phyloP scores from a whole-genome alignment of 108 stramenopile genomes.

The Nannochloropsis gaditana region DNA sequence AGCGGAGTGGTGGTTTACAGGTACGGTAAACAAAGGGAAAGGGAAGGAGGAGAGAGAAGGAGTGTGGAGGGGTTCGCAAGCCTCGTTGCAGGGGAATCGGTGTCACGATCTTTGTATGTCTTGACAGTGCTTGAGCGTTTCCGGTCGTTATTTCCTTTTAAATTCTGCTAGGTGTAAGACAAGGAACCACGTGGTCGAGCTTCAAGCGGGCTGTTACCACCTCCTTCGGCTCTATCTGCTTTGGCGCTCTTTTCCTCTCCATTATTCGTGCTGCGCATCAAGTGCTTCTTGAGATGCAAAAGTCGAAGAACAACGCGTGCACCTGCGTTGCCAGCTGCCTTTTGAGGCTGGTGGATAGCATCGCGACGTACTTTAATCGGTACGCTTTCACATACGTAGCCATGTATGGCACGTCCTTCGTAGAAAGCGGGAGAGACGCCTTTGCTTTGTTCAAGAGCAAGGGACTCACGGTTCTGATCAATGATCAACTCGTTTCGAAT shows the following conservation, averaged over 20 bases:
- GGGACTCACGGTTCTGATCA: neutral
- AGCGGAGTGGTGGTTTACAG: slow-evolving; percentile 14
- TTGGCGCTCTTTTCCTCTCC: neutral
- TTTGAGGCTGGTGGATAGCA: neutral
- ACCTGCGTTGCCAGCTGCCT: neutral
- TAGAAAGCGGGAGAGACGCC: neutral
- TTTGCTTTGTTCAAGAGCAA: neutral
- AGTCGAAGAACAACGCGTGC: neutral
- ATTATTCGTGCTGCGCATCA: neutral
- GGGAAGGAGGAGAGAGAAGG: neutral
- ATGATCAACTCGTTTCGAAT: neutral
- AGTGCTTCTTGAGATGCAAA: neutral
- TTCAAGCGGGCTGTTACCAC: neutral
- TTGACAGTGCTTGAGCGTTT: too few species aligned
- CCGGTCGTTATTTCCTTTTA: too few species aligned
- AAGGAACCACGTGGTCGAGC: neutral
- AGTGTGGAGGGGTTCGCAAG: neutral
- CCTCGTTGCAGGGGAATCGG: too few species aligned
- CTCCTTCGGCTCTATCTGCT: neutral
- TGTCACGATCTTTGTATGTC: too few species aligned
- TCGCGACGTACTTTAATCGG: neutral
- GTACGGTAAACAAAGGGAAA: neutral
- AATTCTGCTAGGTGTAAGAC: neutral
- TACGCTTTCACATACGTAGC: neutral
- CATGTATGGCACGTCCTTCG: neutral